Evolutionary conservation across 495 filamentous ascomycete genomes (phyloP), one percentile per base, ranked within the genome.

Genomic region (Penicillium pancosmium): DNA sequence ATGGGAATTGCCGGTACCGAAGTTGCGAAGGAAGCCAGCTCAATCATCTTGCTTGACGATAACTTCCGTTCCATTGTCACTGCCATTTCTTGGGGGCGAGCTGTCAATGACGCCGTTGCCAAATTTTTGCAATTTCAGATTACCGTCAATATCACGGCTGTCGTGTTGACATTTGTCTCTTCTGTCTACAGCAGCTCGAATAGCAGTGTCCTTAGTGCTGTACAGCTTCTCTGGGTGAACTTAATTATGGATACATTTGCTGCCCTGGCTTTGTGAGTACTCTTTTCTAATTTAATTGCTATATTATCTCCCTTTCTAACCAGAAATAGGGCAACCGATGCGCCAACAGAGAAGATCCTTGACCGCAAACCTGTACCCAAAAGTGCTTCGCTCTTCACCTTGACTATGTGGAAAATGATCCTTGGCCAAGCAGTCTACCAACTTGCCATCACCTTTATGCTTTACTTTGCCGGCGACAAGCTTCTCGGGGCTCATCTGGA

Each of bases 341-440:
- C 89, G 34, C 91, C 91, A 25, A 87, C 86, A 0, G 86, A 88
- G 41, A 86, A 87, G 54, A 89, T 95, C 46, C 75, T 96, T 34
- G 77, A 96, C 59, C 86, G 91, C 43, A 91, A 91, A 70, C 91
- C 91, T n/a, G 86, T 90, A 16, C 86, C 85, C n/a, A 92, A 90
- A 70, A 84, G 81, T 13, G 84, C 89, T 35, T 82, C 86, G 5
- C 84, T 96, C 19, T 88, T 96, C 67, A 91, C 90, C 4, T 73
- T 87, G 23, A 92, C 86, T 33, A 96, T 96, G 91, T 96, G 91
- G 91, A 96, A 96, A 74, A 96, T 96, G 91, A 94, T 96, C 56
- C 79, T 93, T 34, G 91, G 91, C 21, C 90, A 96, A 66, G 87
- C 91, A 5, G 76, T 93, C 35, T 95, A 91, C 68, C 91, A 96